Conservation (phyloP, 2,329 filamentous ascomycete genomes). For the Fusarium neocosmosporiellum region DNA sequence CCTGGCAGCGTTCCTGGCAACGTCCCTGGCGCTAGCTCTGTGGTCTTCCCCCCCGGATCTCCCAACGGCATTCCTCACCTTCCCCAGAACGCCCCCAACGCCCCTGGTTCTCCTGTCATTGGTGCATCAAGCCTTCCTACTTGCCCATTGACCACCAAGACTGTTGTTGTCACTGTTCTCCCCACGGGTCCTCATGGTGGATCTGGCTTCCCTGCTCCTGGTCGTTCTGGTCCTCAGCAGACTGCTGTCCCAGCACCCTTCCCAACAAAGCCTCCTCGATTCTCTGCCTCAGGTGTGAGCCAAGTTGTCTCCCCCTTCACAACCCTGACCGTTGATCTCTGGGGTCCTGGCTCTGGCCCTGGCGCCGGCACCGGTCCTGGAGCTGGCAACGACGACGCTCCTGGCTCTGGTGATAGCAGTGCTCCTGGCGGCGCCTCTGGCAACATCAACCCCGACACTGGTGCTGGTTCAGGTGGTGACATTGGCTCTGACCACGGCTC, state of each 20-base stretch:
- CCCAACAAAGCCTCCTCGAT: conserved; percentile 41
- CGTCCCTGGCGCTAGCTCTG: conserved; percentile 8
- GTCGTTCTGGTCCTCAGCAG: conserved; percentile 32
- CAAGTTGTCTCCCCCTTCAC: conserved; percentile 47
- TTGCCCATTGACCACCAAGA: conserved; percentile 56
- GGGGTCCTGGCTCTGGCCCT: conserved; percentile 36
- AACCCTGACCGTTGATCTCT: conserved; percentile 51
- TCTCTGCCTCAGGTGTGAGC: conserved; percentile 15
- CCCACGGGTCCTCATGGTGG: conserved; percentile 45
- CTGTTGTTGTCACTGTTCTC: conserved; percentile 61
- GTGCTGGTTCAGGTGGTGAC: background rate
- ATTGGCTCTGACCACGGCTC: background rate
- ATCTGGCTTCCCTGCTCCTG: conserved; percentile 25
- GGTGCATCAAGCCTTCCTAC: conserved; percentile 43
- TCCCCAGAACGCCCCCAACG: conserved; percentile 6
- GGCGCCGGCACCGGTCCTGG: conserved; percentile 16
- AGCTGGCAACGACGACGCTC: background rate
- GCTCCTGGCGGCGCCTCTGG: background rate
- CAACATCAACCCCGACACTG: conserved; percentile 2
- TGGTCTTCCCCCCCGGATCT: background rate
- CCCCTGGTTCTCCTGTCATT: conserved; percentile 3
- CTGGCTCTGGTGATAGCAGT: background rate
- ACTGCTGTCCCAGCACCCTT: conserved; percentile 42
- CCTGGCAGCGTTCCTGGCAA: background rate
- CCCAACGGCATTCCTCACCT: background rate